Evolutionary conservation across 2,329 filamentous ascomycete genomes (phyloP).

Genomic region (Stromatinia cepivora): DNA sequence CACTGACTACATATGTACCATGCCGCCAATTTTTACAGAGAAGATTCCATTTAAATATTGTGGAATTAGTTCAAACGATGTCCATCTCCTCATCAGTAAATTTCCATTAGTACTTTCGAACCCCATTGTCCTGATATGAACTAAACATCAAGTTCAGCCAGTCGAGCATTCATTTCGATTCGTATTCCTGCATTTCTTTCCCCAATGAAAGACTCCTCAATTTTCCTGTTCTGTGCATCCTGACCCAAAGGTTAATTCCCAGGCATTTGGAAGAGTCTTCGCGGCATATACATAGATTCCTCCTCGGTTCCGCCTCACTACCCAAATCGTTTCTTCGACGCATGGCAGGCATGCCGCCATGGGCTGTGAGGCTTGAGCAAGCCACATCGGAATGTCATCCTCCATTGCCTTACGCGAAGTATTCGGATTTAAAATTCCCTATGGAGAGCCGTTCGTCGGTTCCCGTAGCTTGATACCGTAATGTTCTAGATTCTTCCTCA

Average conservation of each 20-base stretch:
- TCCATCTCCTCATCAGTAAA: conserved; percentile 1
- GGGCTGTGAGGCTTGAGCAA: conserved; percentile 16
- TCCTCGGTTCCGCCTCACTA: conserved; percentile 4
- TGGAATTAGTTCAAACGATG: not conserved
- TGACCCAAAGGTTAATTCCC: conserved; percentile 1
- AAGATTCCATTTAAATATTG: not conserved
- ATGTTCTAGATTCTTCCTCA: conserved; percentile 16
- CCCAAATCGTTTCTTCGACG: conserved; percentile 8
- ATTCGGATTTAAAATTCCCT: not conserved
- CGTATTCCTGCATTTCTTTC: not conserved
- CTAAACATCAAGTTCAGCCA: not conserved
- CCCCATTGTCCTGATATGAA: not conserved
- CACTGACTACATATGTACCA: conserved; percentile 7
- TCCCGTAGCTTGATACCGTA: not conserved
- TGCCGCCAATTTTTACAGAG: not conserved
- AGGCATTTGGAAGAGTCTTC: conserved; percentile 9
- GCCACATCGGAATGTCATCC: conserved; percentile 16
- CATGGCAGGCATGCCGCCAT: conserved; percentile 12
- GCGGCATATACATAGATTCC: not conserved
- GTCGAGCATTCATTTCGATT: not conserved
- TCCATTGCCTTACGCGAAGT: not conserved
- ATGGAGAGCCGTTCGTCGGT: not conserved
- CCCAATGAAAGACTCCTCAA: not conserved
- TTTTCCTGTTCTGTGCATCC: not conserved
- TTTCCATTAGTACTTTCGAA: not conserved